These are phyloP conservation scores for Camelina laxa DNA, from an alignment of 345 rosid species.

Conservation along the genomic window DNA sequence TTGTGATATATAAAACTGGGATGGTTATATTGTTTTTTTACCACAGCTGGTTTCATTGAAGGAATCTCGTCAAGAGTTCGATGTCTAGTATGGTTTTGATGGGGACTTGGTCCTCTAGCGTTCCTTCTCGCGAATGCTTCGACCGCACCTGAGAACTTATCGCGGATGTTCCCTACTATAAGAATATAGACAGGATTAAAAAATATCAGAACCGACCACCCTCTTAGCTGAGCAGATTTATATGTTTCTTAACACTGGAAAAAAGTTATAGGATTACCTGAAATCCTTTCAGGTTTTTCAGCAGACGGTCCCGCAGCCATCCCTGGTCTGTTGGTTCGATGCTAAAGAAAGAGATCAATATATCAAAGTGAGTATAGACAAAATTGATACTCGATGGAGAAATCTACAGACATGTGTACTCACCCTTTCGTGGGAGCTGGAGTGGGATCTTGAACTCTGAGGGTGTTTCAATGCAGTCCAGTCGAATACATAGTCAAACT, in stretches of 20 bases:
- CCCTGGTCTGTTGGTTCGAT: constrained; percentile 58
- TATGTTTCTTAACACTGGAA: constrained; percentile 1
- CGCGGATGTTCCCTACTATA: constrained; percentile 68
- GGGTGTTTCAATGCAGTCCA: constrained; percentile 90
- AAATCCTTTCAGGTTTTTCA: constrained; percentile 65
- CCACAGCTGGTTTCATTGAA: constrained; percentile 63
- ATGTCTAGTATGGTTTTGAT: constrained; percentile 57
- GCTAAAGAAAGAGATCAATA: constrained; percentile 41
- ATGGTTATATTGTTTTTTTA: constrained; percentile 6
- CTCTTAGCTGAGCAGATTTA: background rate
- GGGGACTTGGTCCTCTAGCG: constrained; percentile 53
- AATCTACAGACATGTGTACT: constrained; percentile 27
- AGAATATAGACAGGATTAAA: background rate
- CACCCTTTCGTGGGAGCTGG: constrained; percentile 76
- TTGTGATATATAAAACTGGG: background rate
- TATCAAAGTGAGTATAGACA: constrained; percentile 21
- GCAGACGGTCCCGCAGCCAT: constrained; percentile 56
- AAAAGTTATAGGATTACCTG: constrained; percentile 47
- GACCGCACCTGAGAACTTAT: constrained; percentile 74
- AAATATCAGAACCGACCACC: background rate
- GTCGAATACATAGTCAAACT: constrained; percentile 82
- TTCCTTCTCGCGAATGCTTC: constrained; percentile 77
- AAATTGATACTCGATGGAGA: background rate
- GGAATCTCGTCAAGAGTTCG: constrained; percentile 59
- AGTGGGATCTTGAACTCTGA: constrained; percentile 67